Evolutionary conservation across 257 asterid genomes (phyloP).

Genomic region (Plantago major): DNA sequence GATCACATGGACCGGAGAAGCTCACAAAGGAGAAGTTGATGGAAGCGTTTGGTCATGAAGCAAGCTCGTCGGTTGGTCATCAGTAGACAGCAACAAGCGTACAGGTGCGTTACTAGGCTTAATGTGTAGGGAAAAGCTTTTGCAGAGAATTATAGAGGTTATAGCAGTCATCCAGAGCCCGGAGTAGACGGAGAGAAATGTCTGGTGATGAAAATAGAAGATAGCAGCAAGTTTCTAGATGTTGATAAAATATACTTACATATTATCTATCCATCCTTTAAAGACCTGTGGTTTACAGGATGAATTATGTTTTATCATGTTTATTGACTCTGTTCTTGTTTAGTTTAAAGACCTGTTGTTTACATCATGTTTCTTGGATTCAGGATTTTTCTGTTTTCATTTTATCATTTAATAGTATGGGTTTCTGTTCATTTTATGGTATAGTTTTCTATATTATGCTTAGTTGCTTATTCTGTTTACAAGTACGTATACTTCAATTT

Average conservation of each 20-base stretch:
- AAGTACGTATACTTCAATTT: too few species aligned
- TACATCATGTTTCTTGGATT: too few species aligned
- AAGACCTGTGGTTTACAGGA: conserved; percentile 6
- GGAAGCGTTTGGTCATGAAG: conserved; percentile 42
- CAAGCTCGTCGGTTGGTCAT: conserved; percentile 32
- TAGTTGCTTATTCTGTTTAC: too few species aligned
- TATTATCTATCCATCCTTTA: conserved; percentile 7
- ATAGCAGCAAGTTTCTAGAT: conserved; percentile 11
- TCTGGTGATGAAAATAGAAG: conserved; percentile 9
- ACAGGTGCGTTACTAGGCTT: conserved; percentile 18
- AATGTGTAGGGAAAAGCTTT: conserved; percentile 25
- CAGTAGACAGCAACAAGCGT: neutral
- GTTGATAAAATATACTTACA: conserved; percentile 22
- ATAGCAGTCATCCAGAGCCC: conserved; percentile 17
- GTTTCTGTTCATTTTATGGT: too few species aligned
- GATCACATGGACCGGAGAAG: conserved; percentile 50
- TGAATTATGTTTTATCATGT: too few species aligned
- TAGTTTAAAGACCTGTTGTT: too few species aligned
- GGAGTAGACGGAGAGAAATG: conserved; percentile 15
- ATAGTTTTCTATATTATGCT: too few species aligned
- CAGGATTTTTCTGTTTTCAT: too few species aligned
- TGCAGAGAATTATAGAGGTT: conserved; percentile 21
- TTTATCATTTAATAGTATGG: too few species aligned
- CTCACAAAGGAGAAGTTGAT: conserved; percentile 67
- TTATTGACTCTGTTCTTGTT: too few species aligned